Percentiles rank a stretch among this genome's conserved stretches.
These are phyloP conservation scores for Cryptosporidium tyzzeri DNA, from an alignment of 169 alveolate species.

Conservation along the genomic window DNA sequence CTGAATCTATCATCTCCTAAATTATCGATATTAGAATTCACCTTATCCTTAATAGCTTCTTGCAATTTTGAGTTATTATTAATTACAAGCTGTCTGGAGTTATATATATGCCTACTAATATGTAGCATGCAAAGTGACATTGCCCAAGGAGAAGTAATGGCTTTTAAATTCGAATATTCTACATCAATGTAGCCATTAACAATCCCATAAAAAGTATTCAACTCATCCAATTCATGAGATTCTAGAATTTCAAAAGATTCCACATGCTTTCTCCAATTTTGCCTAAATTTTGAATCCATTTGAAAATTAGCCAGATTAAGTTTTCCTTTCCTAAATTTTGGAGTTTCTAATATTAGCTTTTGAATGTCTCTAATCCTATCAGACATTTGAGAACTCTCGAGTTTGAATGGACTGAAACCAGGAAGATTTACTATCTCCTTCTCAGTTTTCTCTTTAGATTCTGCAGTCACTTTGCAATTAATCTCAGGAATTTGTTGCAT, in stretches of 20 bases:
- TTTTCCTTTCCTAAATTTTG: neutral
- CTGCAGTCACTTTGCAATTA: neutral
- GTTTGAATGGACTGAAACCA: constrained; percentile 42
- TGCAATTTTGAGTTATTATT: constrained; percentile 28
- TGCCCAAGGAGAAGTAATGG: constrained; percentile 53
- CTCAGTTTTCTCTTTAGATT: neutral
- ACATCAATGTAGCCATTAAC: constrained; percentile 79
- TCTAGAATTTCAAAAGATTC: neutral
- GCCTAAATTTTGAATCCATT: constrained; percentile 14
- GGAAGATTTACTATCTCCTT: neutral
- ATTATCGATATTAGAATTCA: constrained; percentile 18
- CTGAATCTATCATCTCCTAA: constrained; percentile 75
- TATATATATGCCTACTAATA: constrained; percentile 50
- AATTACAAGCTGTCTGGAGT: constrained; percentile 34
- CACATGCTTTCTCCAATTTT: constrained; percentile 35
- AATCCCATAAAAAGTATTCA: constrained; percentile 76
- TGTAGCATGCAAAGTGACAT: constrained; percentile 41
- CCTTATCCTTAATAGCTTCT: constrained; percentile 37
- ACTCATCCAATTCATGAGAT: constrained; percentile 26
- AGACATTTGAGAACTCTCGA: neutral
- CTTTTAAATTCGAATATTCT: constrained; percentile 65
- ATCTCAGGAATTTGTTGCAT: constrained; percentile 10
- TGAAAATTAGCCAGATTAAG: neutral
- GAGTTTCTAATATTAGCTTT: neutral
- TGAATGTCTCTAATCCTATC: constrained; percentile 28